Percentiles rank a stretch among this genome's conserved stretches.
phyloP scores from a whole-genome alignment of 1,284 basidiomycete genomes.

The Trichosporon inkin region DNA sequence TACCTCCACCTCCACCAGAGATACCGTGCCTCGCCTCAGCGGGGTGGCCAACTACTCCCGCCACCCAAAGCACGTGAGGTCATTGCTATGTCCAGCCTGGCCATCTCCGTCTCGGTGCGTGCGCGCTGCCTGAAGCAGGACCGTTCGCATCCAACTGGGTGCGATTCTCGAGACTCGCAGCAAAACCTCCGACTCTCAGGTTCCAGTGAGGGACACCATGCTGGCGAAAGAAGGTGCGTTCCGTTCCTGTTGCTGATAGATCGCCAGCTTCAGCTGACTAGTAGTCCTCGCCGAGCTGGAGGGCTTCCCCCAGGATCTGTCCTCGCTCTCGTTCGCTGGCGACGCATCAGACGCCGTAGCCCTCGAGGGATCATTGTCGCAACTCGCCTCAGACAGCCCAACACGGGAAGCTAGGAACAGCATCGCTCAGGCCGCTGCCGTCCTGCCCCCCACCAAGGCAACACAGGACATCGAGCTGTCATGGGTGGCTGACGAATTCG shows the following conservation, averaged over 20 bases:
- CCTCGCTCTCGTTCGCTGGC: constrained; percentile 4
- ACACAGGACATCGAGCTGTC: constrained; percentile 11
- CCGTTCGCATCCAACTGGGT: neutral
- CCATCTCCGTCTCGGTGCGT: neutral
- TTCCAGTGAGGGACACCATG: neutral
- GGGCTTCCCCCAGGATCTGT: constrained; percentile 23
- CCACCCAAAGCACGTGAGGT: neutral
- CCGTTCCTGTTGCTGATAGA: no score
- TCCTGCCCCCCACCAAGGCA: constrained; percentile 8
- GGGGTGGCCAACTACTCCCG: neutral
- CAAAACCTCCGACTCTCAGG: neutral
- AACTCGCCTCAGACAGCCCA: constrained; percentile 3
- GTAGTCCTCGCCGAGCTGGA: constrained; percentile 21
- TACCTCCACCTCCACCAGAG: neutral
- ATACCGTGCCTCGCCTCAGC: neutral
- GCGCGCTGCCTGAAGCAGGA: neutral
- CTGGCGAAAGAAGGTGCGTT: neutral
- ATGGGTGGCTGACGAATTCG: constrained; percentile 5
- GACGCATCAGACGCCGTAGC: neutral
- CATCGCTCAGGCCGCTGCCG: constrained; percentile 14
- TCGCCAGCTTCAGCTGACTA: neutral
- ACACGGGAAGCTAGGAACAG: constrained; percentile 20
- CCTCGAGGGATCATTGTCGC: constrained; percentile 13
- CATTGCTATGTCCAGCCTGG: neutral
- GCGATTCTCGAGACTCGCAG: neutral